Evolutionary conservation across 2,329 filamentous ascomycete genomes (phyloP).

Genomic region (Epicoccum nigrum): DNA sequence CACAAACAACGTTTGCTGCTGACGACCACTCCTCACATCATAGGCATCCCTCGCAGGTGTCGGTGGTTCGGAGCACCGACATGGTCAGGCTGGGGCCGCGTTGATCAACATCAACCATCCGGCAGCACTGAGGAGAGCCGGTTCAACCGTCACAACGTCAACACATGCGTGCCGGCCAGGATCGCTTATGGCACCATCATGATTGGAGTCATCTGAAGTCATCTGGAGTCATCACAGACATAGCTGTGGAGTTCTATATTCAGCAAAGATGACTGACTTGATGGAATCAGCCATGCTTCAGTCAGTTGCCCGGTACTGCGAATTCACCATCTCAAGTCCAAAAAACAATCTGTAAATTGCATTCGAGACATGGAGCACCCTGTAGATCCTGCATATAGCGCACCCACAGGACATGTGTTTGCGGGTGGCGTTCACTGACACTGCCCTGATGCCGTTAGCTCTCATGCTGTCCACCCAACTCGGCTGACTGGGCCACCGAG

Average conservation of each 20-base stretch:
- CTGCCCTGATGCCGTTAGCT: slow-evolving; percentile 1
- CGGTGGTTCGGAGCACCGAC: slow-evolving; percentile 7
- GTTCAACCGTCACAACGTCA: slow-evolving; percentile 14
- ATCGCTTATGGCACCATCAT: slow-evolving; percentile 6
- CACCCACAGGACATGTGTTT: slow-evolving; percentile 8
- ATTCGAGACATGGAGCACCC: background rate
- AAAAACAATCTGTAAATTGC: too few relatives aligned
- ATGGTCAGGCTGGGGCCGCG: slow-evolving; percentile 12
- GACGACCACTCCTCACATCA: slow-evolving; percentile 1
- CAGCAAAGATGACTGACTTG: background rate
- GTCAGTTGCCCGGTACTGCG: too few relatives aligned
- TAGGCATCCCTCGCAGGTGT: slow-evolving; percentile 2
- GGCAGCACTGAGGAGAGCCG: slow-evolving; percentile 20
- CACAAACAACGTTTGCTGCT: slow-evolving; percentile 2
- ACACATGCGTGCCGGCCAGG: slow-evolving; percentile 7
- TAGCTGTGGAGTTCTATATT: slow-evolving; percentile 15
- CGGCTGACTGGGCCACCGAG: slow-evolving; percentile 10
- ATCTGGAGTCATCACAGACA: slow-evolving; percentile 4
- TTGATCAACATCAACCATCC: slow-evolving; percentile 16
- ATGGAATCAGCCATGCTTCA: too few relatives aligned
- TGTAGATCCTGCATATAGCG: slow-evolving; percentile 7
- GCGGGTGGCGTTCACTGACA: slow-evolving; percentile 8
- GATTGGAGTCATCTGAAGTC: slow-evolving; percentile 7
- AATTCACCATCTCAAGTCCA: too few relatives aligned
- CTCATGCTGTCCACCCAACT: slow-evolving; percentile 6